Evolutionary conservation across 345 rosid species (phyloP).

Genomic region (Trapa incisa): DNA sequence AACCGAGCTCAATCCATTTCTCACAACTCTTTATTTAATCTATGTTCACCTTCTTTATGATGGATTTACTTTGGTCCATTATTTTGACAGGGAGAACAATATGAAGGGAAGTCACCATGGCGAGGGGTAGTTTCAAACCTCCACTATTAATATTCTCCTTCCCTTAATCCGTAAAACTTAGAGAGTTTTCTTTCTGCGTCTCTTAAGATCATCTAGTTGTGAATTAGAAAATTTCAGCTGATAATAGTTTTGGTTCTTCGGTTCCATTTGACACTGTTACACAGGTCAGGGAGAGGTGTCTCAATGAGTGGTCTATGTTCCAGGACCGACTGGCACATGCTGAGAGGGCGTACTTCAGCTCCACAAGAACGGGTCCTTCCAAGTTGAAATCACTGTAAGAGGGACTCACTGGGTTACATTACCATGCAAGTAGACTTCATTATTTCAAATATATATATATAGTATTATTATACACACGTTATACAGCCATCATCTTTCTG

Average conservation of each 20-base stretch:
- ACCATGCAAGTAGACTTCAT: no score
- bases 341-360: conserved; percentile 43
- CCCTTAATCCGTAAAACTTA: not conserved
- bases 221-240: no score
- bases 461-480: no score
- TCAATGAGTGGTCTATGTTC: conserved; percentile 73
- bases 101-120: conserved; percentile 77
- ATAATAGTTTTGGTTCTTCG: no score
- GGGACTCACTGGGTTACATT: not conserved
- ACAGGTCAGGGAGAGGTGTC: conserved; percentile 91
- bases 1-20: no score
- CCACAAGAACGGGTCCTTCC: conserved; percentile 24
- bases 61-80: not conserved
- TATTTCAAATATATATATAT: no score
- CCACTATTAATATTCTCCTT: not conserved
- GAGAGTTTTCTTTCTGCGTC: not conserved
- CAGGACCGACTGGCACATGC: conserved; percentile 44
- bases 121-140: conserved; percentile 54
- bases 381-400: conserved; percentile 14
- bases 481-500: no score
- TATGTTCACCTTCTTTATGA: not conserved
- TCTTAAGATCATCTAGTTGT: not conserved
- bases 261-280: not conserved
- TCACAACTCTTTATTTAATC: not conserved
- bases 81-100: conserved; percentile 51